Base-by-base conservation (phyloP, 23 red algal species). In the Gracilariopsis chorda region DNA sequence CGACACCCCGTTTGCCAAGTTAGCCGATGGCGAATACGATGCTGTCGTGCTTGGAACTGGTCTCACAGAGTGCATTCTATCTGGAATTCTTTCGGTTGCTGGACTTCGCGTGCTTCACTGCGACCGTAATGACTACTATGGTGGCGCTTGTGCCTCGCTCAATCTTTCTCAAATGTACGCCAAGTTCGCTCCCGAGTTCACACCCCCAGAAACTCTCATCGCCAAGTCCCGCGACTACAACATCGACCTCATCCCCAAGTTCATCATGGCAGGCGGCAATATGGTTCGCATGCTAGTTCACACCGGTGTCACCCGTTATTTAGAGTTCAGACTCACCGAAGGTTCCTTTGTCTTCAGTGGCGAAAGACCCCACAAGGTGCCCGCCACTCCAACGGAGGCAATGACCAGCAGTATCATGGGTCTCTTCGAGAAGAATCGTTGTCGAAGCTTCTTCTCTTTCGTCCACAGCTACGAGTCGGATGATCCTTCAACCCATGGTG, bases 371-470 rank as follows among this genome's bases (percentile, higher is more conserved):
- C 97, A 99, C 52, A 95, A 95, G 55, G 97, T 99, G 11, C 97
- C 97, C 9, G 90, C 82, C 19, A 96, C 97, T 23, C 82, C 97
- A 17, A 78, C 63, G 14, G 97, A 99, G 30, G 97, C 97, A 24
- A 95, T 99, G 93, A 95, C 92, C 13, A 93, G 87, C 32, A 82
- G 97, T 43, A 75, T 99, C 51, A 93, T 99, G 84, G 87, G 93
- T 9, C 82, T 99, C 0, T 87, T 96, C 48, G 97, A 99, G 65
- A 99, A 99, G 92, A 99, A 99, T 79, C 90, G 97, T 44, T 99
- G 97, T 59, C 80, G 97, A 34, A 91, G 90, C 74, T 99, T 99
- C 40, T 99, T 99, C 67, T 78, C 83, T 2, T 99, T 81, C 80
- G 83, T 99, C 39, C 70, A 99, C 57, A 71, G 53, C 23, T 94